Conservation (phyloP, 768 basidiomycete genomes). For the Peribolospora kevripleyi region DNA sequence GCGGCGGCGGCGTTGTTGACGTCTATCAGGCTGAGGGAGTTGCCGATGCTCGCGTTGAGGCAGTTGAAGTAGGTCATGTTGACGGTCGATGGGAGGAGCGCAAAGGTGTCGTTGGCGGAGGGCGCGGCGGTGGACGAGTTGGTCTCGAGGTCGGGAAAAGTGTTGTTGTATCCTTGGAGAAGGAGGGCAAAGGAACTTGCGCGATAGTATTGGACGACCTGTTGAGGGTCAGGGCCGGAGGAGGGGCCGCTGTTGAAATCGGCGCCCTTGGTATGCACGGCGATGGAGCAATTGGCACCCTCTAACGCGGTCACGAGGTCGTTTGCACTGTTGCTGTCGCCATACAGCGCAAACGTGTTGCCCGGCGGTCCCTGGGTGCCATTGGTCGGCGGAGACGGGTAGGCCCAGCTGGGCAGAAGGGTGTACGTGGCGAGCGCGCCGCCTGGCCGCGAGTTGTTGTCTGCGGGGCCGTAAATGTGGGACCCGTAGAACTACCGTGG, state of each 20-base stretch:
- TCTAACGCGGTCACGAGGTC: constrained; percentile 3
- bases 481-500: neutral
- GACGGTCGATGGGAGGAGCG: constrained; percentile 1
- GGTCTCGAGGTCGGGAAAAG: constrained; percentile 4
- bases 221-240: neutral
- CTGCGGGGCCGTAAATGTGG: constrained; percentile 1
- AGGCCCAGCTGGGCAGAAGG: neutral
- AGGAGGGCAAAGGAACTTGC: constrained; percentile 3
- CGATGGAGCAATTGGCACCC: neutral
- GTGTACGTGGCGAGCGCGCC: constrained; percentile 3
- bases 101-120: neutral
- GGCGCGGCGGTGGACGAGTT: neutral
- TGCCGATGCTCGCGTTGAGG: constrained; percentile 4
- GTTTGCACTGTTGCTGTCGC: constrained; percentile 3
- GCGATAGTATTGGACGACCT: constrained; percentile 3
- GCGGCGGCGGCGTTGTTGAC: neutral
- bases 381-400: neutral
- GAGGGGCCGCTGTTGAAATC: constrained; percentile 3
- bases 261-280: neutral
- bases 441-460: constrained; percentile 4
- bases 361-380: neutral
- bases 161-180: constrained; percentile 6
- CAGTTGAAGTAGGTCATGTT: constrained; percentile 6
- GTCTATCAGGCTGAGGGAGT: constrained; percentile 2
- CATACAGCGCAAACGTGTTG: constrained; percentile 6